Evolutionary conservation across 768 basidiomycete genomes (phyloP).

Genomic region (Cyathus striatus): DNA sequence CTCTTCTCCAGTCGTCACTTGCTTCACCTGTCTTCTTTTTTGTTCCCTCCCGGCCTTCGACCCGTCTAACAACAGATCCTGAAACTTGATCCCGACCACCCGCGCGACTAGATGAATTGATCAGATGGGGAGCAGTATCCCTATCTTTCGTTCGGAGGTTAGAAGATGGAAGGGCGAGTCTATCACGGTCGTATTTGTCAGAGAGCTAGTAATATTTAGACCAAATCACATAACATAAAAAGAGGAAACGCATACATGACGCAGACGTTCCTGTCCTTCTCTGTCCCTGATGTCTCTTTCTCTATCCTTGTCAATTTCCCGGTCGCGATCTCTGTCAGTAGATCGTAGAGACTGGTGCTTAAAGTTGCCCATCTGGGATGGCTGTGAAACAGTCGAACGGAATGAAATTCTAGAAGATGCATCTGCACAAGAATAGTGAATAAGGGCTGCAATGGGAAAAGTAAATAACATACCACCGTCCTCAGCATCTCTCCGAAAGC

Average conservation of each 20-base stretch:
- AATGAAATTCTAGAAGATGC: constrained; percentile 60
- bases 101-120: constrained; percentile 35
- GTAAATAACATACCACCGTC: constrained; percentile 51
- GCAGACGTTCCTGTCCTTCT: constrained; percentile 73
- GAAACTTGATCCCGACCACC: constrained; percentile 27
- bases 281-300: constrained; percentile 64
- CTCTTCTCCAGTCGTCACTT: constrained; percentile 84
- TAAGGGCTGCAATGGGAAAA: no score
- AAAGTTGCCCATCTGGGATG: constrained; percentile 92
- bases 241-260: constrained; percentile 50
- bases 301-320: constrained; percentile 45
- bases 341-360: constrained; percentile 80
- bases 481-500: constrained; percentile 74
- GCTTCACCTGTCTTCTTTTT: constrained; percentile 71
- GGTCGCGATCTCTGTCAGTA: constrained; percentile 52
- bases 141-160: constrained; percentile 60
- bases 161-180: constrained; percentile 50
- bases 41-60: constrained; percentile 52
- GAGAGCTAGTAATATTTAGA: constrained; percentile 51
- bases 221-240: constrained; percentile 4
- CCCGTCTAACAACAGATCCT: constrained; percentile 40
- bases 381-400: constrained; percentile 68
- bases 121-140: constrained; percentile 59
- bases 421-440: constrained; percentile 27
- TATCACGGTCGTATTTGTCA: constrained; percentile 84